A percentile compares a stretch with the other conserved stretches of the same genome.
phyloP scores from a whole-genome alignment of 1,139 yeast species.

The Diutina rugosa region DNA sequence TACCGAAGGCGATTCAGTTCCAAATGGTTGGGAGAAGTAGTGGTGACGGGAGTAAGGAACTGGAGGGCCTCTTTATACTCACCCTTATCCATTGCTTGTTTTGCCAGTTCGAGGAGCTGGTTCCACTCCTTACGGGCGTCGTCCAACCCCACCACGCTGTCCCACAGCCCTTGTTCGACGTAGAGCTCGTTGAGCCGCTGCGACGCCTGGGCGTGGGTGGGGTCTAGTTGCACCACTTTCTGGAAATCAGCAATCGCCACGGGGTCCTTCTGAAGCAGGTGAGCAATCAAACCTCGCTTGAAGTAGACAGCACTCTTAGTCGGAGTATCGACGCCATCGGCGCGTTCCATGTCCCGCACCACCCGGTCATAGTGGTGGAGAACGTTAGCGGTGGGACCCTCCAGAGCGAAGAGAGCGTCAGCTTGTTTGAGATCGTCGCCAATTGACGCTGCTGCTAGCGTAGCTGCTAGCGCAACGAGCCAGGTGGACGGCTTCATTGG shows the following conservation, averaged over 20 bases:
- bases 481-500: background rate
- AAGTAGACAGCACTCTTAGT: constrained; percentile 1
- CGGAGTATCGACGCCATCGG: background rate
- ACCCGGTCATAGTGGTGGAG: background rate
- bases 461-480: background rate
- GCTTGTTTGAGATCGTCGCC: background rate
- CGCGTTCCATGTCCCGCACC: constrained; percentile 1
- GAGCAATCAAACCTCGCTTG: background rate
- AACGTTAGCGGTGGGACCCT: constrained; percentile 2
- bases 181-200: constrained; percentile 28
- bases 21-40: background rate
- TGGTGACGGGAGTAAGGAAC: background rate
- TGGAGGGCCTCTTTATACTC: background rate
- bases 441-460: background rate
- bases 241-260: constrained; percentile 36
- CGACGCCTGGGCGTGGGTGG: constrained; percentile 28
- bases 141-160: constrained; percentile 8
- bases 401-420: background rate
- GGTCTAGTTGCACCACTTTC: constrained; percentile 25
- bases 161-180: constrained; percentile 32
- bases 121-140: constrained; percentile 4
- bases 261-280: constrained; percentile 18
- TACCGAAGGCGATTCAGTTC: background rate
- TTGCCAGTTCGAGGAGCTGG: background rate
- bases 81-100: background rate